Evolutionary conservation across 2,329 filamentous ascomycete species (phyloP).

Genomic region (Xylaria sp.): DNA sequence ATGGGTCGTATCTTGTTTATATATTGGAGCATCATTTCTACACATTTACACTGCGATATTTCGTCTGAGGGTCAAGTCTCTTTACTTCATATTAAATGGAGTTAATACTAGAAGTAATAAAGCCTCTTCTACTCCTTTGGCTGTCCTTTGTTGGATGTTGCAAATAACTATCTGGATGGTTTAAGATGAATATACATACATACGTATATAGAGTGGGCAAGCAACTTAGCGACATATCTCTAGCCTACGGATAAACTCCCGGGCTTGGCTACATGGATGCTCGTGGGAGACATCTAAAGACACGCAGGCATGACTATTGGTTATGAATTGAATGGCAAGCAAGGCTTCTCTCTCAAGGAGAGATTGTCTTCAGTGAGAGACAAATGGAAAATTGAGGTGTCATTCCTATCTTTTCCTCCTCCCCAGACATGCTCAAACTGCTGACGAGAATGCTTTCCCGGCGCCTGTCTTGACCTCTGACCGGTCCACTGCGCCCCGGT

Average conservation of each 20-base stretch:
- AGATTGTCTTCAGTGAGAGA: not conserved
- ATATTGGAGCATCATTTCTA: no score
- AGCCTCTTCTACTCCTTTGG: not conserved
- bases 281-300: not conserved
- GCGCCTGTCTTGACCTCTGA: not conserved
- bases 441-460: constrained; percentile 2
- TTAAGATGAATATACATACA: not conserved
- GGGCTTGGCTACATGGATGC: no score
- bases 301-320: not conserved
- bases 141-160: not conserved
- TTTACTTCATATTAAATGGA: not conserved
- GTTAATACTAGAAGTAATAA: not conserved
- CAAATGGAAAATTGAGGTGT: constrained; percentile 12
- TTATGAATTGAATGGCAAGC: constrained; percentile 53
- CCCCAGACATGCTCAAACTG: not conserved
- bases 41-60: not conserved
- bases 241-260: not conserved
- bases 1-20: no score
- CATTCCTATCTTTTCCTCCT: constrained; percentile 15
- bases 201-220: not conserved
- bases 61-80: not conserved
- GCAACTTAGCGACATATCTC: not conserved
- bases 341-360: constrained; percentile 62
- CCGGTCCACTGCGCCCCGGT: constrained; percentile 9
- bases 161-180: not conserved